phyloP scores from a whole-genome alignment of 805 yeast genomes.

The Yueomyces sp. region DNA sequence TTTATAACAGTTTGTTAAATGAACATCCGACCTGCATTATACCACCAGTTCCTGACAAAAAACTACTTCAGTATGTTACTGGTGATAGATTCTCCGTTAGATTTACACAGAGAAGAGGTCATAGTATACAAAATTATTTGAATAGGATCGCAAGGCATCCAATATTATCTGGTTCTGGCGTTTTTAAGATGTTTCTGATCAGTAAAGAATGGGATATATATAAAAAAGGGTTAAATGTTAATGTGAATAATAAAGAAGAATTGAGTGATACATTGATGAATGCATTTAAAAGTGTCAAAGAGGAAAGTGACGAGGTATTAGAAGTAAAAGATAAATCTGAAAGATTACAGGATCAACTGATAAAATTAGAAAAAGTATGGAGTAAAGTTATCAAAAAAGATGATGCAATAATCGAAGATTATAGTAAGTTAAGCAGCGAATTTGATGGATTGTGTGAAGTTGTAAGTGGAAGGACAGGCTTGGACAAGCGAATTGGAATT shows the following conservation, averaged over 20 bases:
- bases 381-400: constrained; percentile 59
- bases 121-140: constrained; percentile 66
- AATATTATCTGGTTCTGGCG: constrained; percentile 49
- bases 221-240: constrained; percentile 11
- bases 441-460: constrained; percentile 51
- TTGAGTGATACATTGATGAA: constrained; percentile 85
- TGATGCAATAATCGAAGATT: constrained; percentile 59
- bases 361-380: constrained; percentile 67
- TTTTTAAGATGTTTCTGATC: constrained; percentile 26
- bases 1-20: constrained; percentile 58
- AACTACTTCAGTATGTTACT: constrained; percentile 78
- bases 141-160: constrained; percentile 67
- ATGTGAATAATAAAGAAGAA: constrained; percentile 30
- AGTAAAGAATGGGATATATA: constrained; percentile 24
- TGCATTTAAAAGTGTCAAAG: constrained; percentile 68
- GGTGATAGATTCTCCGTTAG: constrained; percentile 85
- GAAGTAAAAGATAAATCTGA: constrained; percentile 74
- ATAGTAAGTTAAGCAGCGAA: constrained; percentile 56
- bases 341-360: constrained; percentile 71
- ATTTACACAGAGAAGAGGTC: constrained; percentile 72
- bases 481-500: constrained; percentile 21
- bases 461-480: constrained; percentile 29
- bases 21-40: constrained; percentile 79
- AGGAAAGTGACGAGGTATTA: constrained; percentile 62
- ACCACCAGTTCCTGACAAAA: constrained; percentile 91